Base-by-base conservation (phyloP, 352 stramenopile species). In the Phytophthora brassicae region DNA sequence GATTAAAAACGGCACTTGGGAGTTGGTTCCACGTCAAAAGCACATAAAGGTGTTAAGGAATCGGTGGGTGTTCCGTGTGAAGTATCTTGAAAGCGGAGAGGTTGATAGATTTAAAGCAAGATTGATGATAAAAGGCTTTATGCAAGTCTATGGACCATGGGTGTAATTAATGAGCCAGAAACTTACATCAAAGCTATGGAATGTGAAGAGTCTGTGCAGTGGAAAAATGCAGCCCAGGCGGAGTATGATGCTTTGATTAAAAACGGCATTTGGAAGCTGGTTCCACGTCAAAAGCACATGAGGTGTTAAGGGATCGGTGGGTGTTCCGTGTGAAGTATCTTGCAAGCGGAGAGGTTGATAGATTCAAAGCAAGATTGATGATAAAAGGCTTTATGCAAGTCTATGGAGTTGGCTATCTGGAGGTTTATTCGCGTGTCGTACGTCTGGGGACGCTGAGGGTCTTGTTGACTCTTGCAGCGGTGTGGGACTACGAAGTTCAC, bases 401-500 rank as follows among this genome's bases (percentile, higher is more conserved):
- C 0, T 55, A 55, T 41, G 47, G 29, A 4, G n/a, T 55, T 20
- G 47, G 44, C 17, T 55, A 44, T 35, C 47, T 33, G 47, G 29
- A 55, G n/a, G 47, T 55, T n/a, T 55, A 55, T 23, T 55, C 50
- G 16, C 50, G 35, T 9, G 50, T 57, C 5, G 38, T 57, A 16
- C 35, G 50, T n/a, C 39, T 57, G 31, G 50, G 48, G 26, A 42
- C 50, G 6, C 11, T 57, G 31, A 36, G 45, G 28, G 23, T 57
- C 8, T 20, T 57, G 50, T 47, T 57, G 35, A 57, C 50, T 26
- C 26, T 57, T 43, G 33, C 50, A 36, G 35, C 35, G 11, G 50
- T 57, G 6, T 57, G 50, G 50, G 35, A 57, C 20, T 57, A 57
- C 44, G 49, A 56, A 7, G 20, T 56, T 6, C 49, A 56, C n/a